Conservation (phyloP, 176 grass and related monocot genomes). For the Avena eriantha region DNA sequence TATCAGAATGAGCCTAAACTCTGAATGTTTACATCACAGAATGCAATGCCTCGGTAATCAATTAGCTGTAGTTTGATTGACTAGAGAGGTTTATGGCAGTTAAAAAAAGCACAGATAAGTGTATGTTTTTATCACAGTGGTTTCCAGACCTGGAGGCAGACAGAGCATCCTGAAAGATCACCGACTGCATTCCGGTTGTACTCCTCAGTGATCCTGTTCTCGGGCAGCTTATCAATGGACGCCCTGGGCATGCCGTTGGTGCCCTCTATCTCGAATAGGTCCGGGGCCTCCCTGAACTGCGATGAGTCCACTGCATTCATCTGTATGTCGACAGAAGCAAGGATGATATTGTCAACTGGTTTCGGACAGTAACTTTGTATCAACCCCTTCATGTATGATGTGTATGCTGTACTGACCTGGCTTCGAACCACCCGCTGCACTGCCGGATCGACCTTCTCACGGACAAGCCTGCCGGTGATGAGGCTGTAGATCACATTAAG, state of each 20-base stretch:
- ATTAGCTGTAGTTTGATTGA: no score
- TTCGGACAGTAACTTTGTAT: not conserved
- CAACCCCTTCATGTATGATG: not conserved
- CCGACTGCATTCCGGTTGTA: constrained; percentile 56
- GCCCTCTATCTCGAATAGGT: constrained; percentile 70
- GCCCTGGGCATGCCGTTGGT: constrained; percentile 62
- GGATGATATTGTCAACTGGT: not conserved
- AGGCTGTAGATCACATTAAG: constrained; percentile 88
- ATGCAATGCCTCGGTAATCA: not conserved
- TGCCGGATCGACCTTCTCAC: constrained; percentile 89
- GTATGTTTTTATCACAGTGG: no score
- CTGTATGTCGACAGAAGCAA: constrained; percentile 36
- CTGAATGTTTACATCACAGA: not conserved
- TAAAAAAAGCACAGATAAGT: no score
- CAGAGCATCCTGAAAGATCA: constrained; percentile 65
- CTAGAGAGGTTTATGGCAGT: not conserved
- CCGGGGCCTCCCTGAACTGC: constrained; percentile 63
- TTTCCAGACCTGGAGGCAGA: constrained; percentile 79
- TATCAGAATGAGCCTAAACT: no score
- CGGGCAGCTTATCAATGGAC: constrained; percentile 67
- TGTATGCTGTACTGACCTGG: constrained; percentile 51
- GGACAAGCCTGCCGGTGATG: constrained; percentile 77
- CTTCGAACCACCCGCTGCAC: constrained; percentile 84
- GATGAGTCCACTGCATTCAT: constrained; percentile 71
- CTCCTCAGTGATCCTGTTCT: constrained; percentile 64